These are phyloP conservation scores for Lyophyllum atratum DNA, from an alignment of 768 basidiomycete species.

Conservation along the genomic window DNA sequence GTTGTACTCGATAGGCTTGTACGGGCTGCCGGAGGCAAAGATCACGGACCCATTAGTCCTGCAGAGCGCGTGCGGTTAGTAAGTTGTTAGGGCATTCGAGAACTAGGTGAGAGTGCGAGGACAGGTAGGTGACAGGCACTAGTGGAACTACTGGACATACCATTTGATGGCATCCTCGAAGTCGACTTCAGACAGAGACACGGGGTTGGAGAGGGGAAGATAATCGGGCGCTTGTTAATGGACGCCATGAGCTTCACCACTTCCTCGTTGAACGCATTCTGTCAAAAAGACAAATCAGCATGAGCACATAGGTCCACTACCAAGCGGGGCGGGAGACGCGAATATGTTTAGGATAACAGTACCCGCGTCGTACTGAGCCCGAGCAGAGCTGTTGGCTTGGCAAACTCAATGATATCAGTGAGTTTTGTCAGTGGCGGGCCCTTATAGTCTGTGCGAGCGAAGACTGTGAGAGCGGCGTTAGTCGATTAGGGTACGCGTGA, in stretches of 20 bases:
- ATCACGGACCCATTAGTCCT: conserved; percentile 69
- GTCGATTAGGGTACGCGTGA: conserved; percentile 16
- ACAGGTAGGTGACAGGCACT: too few relatives aligned
- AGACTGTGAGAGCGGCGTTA: conserved; percentile 55
- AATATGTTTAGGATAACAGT: conserved; percentile 11
- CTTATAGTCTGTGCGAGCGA: conserved; percentile 70
- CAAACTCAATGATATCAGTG: conserved; percentile 66
- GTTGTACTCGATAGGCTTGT: conserved; percentile 49
- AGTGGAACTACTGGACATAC: conserved; percentile 29
- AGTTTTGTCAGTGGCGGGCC: conserved; percentile 63
- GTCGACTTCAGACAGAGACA: conserved; percentile 60
- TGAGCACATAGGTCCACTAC: neutral
- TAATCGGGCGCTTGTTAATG: conserved; percentile 70
- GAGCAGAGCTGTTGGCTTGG: conserved; percentile 77
- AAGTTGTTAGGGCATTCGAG: neutral
- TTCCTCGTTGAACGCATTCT: conserved; percentile 65
- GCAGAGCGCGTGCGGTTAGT: neutral
- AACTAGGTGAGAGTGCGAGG: neutral
- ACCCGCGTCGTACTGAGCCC: conserved; percentile 66
- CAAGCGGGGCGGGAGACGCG: too few relatives aligned
- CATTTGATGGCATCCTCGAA: conserved; percentile 61
- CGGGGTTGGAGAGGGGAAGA: conserved; percentile 84
- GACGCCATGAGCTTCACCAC: conserved; percentile 65
- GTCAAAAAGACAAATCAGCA: conserved; percentile 18
- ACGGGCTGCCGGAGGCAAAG: conserved; percentile 77